Percentiles rank a stretch among this genome's conserved stretches.
These are phyloP conservation scores for Lasiosphaeris hirsuta DNA, from an alignment of 495 filamentous ascomycete species.

Conservation along the genomic window DNA sequence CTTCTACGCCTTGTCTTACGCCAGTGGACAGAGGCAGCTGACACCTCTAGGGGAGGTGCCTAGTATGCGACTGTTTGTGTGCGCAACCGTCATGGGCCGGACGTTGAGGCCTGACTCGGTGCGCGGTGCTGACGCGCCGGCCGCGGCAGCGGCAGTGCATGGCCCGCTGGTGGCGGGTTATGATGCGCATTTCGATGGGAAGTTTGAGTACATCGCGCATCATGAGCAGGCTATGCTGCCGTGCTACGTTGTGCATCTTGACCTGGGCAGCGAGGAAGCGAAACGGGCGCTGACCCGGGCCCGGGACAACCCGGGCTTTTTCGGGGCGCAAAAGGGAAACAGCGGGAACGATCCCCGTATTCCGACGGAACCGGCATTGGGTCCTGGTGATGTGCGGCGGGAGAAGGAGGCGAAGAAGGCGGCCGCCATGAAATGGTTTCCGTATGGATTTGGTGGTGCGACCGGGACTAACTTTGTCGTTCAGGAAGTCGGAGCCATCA, in stretches of 20 bases:
- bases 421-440: slow-evolving; percentile 5
- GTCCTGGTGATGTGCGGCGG: not conserved
- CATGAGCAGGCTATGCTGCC: not conserved
- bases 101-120: not conserved
- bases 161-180: slow-evolving; percentile 3
- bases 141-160: not conserved
- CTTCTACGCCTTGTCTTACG: slow-evolving; percentile 2
- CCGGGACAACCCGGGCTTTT: no score
- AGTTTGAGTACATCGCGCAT: not conserved
- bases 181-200: slow-evolving; percentile 1
- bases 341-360: not conserved
- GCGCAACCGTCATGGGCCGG: slow-evolving; percentile 5
- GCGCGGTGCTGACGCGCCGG: not conserved
- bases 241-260: slow-evolving; percentile 1
- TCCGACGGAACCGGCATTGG: not conserved
- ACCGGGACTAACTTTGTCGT: not conserved
- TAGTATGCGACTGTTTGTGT: slow-evolving; percentile 4
- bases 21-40: not conserved
- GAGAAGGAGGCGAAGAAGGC: slow-evolving; percentile 7
- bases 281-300: no score
- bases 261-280: not conserved
- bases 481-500: not conserved
- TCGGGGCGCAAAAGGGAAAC: not conserved
- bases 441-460: slow-evolving; percentile 1
- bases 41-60: slow-evolving; percentile 1